Conservation (phyloP, 2,329 filamentous ascomycete genomes). For the Alternaria novae-zelandiae region DNA sequence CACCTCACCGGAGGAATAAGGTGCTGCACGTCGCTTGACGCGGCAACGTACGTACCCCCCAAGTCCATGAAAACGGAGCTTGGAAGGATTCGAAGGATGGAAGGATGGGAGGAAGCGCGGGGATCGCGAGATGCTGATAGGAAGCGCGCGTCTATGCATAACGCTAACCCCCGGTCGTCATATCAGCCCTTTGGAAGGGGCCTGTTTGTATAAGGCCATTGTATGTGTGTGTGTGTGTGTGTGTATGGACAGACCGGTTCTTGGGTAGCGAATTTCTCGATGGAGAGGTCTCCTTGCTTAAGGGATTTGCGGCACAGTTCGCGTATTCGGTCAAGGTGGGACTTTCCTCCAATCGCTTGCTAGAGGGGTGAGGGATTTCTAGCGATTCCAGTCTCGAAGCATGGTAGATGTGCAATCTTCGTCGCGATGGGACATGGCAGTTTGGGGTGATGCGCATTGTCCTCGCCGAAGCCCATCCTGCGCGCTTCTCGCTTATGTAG, state of each 20-base stretch:
- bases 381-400: neutral
- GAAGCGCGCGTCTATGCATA: neutral
- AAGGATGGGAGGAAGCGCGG: neutral
- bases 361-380: neutral
- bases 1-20: neutral
- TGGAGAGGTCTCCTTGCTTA: neutral
- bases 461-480: neutral
- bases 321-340: neutral
- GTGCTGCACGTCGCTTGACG: neutral
- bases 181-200: neutral
- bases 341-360: neutral
- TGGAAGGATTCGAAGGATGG: neutral
- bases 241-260: neutral
- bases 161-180: neutral
- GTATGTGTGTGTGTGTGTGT: neutral
- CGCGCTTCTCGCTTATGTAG: neutral
- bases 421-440: neutral
- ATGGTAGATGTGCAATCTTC: neutral
- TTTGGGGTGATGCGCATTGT: neutral
- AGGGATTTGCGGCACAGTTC: constrained; percentile 5
- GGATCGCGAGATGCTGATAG: neutral
- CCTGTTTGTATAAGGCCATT: neutral
- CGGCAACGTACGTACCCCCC: neutral
- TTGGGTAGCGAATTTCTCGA: neutral
- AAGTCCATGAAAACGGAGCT: neutral